These are phyloP conservation scores for Blepharisma stoltei DNA, from an alignment of 73 alveolate species.

Conservation along the genomic window DNA sequence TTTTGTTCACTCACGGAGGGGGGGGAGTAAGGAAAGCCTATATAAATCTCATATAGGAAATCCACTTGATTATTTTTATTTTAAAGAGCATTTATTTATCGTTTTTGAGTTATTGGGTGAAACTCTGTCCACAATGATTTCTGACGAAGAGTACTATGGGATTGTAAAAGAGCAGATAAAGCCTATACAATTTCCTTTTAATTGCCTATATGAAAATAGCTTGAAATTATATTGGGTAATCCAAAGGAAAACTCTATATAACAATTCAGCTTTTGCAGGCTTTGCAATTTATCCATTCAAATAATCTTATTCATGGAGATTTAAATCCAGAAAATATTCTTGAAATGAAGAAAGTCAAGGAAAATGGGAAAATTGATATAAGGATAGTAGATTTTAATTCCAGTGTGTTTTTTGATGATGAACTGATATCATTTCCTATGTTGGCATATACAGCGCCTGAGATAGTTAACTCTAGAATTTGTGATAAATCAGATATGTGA, in stretches of 20 bases:
- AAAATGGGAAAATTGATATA: neutral
- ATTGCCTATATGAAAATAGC: too few relatives aligned
- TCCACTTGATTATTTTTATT: conserved; percentile 51
- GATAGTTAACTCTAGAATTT: neutral
- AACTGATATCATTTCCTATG: neutral
- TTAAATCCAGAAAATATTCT: conserved; percentile 17
- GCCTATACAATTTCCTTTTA: too few relatives aligned
- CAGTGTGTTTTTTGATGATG: neutral
- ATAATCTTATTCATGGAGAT: conserved; percentile 3
- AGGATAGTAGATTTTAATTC: conserved; percentile 5
- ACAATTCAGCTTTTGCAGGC: neutral
- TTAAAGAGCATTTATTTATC: conserved; percentile 60
- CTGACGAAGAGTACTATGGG: neutral
- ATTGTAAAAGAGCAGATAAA: neutral
- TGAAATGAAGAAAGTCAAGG: neutral
- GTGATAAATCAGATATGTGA: conserved; percentile 23
- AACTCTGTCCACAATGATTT: neutral
- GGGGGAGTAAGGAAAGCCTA: too few relatives aligned
- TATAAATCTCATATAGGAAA: conserved; percentile 18
- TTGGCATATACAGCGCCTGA: conserved; percentile 24
- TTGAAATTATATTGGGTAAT: too few relatives aligned
- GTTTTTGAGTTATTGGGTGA: conserved; percentile 17
- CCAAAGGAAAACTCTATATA: too few relatives aligned
- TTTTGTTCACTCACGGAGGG: too few relatives aligned
- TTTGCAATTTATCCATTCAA: neutral